Base-by-base conservation (phyloP, 192 early-diverging fungal genomes). In the Funneliformis mosseae region DNA sequence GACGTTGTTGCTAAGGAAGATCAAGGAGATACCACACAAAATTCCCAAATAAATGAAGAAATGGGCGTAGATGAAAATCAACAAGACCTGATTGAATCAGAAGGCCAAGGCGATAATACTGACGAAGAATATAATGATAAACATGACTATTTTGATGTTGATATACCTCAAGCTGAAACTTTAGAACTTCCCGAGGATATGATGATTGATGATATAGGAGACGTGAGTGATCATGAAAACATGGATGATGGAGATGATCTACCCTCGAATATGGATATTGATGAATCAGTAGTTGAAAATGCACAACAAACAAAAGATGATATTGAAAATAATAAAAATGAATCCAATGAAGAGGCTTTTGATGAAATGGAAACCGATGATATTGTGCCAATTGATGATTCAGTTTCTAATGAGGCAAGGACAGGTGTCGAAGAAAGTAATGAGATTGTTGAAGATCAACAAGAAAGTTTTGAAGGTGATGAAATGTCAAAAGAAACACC, bases 111-210 rank as follows among this genome's bases (percentile, higher is more conserved):
- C 48, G 83, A 86, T 3, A 74, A 82, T 70, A 78, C 83, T 9
- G 86, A 87, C 43, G 81, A 84, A 33, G 85, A 88, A 45, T 83
- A 89, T 14, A 82, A 88, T 60, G 84, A 86, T 21, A 84, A 89
- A 39, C 86, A 88, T 70, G 85, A 83, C 74, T 84, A 88, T 39
- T 84, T 87, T 46, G 87, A 88, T 74, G 85, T 87, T 23, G 87
- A 89, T 48, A 86, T 91, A 59, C 91, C 91, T 38, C 92, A 92
- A 83, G 93, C 93, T 6, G 92, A 95, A 63, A 92, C 90, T 39
- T 81, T 93, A 77, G 92, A 95, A 48, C 82, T 96, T 38, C 94
- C 94, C 11, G 94, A 96, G 45, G 90, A 95, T 61, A 73, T 96
- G 85, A 88, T 92, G 74, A 83, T 95, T 68, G 92, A 94, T 79